These are phyloP conservation scores for Colletotrichum euphorbiae DNA, from an alignment of 2,329 filamentous ascomycete genomes.

Conservation along the genomic window DNA sequence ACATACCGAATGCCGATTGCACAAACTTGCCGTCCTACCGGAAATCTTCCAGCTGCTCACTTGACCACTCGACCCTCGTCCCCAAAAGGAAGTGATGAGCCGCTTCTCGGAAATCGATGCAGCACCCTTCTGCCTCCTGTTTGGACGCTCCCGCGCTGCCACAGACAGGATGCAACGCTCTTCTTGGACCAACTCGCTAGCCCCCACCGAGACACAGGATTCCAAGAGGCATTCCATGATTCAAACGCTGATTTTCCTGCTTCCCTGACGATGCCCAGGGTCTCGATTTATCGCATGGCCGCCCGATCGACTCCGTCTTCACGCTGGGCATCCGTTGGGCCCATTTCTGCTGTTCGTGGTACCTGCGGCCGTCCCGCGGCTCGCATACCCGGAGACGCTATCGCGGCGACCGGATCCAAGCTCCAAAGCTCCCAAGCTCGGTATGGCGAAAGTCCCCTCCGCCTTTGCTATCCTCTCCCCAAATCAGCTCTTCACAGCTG, in stretches of 20 bases:
- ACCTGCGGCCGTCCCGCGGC: slow-evolving; percentile 33
- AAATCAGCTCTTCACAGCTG: slow-evolving; percentile 15
- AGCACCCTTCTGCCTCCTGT: not conserved
- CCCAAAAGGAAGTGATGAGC: slow-evolving; percentile 32
- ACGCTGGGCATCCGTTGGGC: not conserved
- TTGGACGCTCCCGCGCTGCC: slow-evolving; percentile 20
- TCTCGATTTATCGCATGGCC: slow-evolving; percentile 4
- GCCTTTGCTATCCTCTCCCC: slow-evolving; percentile 5
- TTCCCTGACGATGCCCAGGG: slow-evolving; percentile 34
- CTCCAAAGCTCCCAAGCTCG: not conserved
- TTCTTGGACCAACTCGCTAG: slow-evolving; percentile 5
- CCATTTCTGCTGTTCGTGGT: slow-evolving; percentile 19
- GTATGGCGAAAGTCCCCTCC: slow-evolving; percentile 9
- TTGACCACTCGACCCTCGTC: slow-evolving; percentile 29
- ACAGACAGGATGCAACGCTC: slow-evolving; percentile 19
- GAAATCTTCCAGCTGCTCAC: slow-evolving; percentile 36
- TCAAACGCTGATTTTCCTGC: slow-evolving; percentile 18
- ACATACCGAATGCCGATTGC: slow-evolving; percentile 20
- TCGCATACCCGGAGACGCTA: slow-evolving; percentile 17
- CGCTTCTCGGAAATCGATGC: not conserved
- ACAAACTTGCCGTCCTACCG: slow-evolving; percentile 30
- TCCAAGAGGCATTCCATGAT: slow-evolving; percentile 28
- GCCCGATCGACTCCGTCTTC: slow-evolving; percentile 14
- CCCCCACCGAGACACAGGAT: slow-evolving; percentile 28
- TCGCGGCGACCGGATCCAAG: slow-evolving; percentile 6